Conservation (phyloP, 305 asterid species). For the Vinca major region DNA sequence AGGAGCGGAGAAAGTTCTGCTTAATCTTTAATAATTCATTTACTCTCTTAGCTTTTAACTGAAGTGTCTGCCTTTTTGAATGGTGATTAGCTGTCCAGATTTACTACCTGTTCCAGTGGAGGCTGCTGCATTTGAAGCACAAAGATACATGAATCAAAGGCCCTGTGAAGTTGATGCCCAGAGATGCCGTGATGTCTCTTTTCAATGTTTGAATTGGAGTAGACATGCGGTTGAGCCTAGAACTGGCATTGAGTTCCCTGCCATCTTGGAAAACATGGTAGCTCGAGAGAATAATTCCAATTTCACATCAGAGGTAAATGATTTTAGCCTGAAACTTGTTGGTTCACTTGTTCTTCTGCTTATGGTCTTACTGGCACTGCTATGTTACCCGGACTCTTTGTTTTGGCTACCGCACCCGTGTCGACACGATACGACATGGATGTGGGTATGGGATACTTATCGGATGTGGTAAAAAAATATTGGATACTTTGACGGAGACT, state of each 20-base stretch:
- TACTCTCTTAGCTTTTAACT: not conserved
- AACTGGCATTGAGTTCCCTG: slow-evolving; percentile 94
- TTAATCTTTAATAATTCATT: not conserved
- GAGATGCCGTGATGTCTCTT: slow-evolving; percentile 38
- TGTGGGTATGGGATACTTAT: too few relatives aligned
- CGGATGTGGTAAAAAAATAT: too few relatives aligned
- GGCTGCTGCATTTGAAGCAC: slow-evolving; percentile 38
- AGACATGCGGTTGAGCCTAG: slow-evolving; percentile 57
- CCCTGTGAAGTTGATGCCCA: slow-evolving; percentile 61
- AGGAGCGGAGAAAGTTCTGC: not conserved
- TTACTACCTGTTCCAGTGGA: slow-evolving; percentile 45
- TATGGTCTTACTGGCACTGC: too few relatives aligned
- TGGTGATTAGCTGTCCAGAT: slow-evolving; percentile 46
- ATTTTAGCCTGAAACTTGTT: not conserved
- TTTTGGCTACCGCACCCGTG: too few relatives aligned
- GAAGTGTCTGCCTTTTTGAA: slow-evolving; percentile 15
- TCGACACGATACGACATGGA: too few relatives aligned
- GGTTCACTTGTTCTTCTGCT: not conserved
- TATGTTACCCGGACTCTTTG: too few relatives aligned
- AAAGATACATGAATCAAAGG: slow-evolving; percentile 37
- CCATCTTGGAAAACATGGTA: slow-evolving; percentile 47
- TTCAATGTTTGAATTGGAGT: slow-evolving; percentile 49
- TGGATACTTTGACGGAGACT: too few relatives aligned
- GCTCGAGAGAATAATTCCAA: slow-evolving; percentile 40
- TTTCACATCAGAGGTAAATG: slow-evolving; percentile 66